Base-by-base conservation (phyloP, 2,329 filamentous ascomycete species). In the Nigrospora osmanthi region DNA sequence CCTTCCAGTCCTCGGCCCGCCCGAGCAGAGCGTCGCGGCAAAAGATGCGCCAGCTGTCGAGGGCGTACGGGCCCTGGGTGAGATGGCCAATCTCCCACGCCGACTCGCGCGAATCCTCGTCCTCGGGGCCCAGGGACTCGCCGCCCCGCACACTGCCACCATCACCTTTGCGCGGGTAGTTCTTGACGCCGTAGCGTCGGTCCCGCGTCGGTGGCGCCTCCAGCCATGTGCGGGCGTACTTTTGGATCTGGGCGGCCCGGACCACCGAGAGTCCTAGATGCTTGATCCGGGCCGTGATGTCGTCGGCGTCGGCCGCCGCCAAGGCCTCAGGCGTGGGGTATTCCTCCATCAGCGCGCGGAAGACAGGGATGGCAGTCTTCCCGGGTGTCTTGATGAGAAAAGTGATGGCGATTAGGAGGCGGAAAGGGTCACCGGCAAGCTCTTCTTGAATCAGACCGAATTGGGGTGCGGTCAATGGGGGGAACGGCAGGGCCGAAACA, bases 11-110 rank as follows among this genome's bases (percentile, higher is more conserved):
- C 11, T 66, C 60, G 2, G 83, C 80, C 15, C 81, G 63, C 0
- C 81, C 83, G 9, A 89, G 76, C 19, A 95, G 63, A 31, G 75
- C 71, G 60, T 96, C 90, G 2, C 90, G 80, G 60, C 89, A 95
- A 63, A 96, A 96, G 51, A 96, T 95, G 3, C 90, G 80, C 87
- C 89, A 96, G 58, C 85, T 90, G 63, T 96, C 90, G 40, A 91
- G 71, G 0, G 88, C 86, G 62, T 96, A 96, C 2, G 80, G 73
- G 14, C 89, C 87, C 44, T 87, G 82, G 0, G 88, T 89, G 46
- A 96, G 69, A 61, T 95, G 87, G 0, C 85, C 89, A 48, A 95
- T 85, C 58, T 96, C 90, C 82, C 89, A 94, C 0, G 78, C 76
- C 11, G 72, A 69, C 16, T 60, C 35, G 40, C 49, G 19, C 50